A percentile compares a stretch with the other conserved stretches of the same genome.
phyloP scores from a whole-genome alignment of 768 basidiomycete genomes.

The Amanita muscaria region DNA sequence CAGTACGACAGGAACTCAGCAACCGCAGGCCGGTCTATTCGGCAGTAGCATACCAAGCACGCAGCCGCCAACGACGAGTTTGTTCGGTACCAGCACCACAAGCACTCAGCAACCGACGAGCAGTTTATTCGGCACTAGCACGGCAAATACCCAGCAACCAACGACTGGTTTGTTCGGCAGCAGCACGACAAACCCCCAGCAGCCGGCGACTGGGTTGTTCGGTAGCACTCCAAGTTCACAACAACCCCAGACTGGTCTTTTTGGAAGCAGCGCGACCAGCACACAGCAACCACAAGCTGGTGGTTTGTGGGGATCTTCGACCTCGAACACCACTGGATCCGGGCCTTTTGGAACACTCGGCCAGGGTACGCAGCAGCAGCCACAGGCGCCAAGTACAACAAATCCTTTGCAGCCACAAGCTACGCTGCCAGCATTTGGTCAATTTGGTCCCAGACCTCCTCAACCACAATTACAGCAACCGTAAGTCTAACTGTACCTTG shows the following conservation, averaged over 20 bases:
- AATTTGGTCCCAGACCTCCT: constrained; percentile 23
- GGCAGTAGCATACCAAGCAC: constrained; percentile 6
- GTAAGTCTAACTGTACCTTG: too few relatives aligned
- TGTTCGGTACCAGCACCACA: constrained; percentile 21
- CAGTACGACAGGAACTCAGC: neutral
- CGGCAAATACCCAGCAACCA: constrained; percentile 9
- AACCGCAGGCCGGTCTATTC: constrained; percentile 1
- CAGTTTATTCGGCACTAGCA: constrained; percentile 20
- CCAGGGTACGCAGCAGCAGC: constrained; percentile 9
- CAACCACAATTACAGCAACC: constrained; percentile 24
- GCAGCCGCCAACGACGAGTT: constrained; percentile 13
- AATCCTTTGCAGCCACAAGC: constrained; percentile 25
- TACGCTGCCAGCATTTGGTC: constrained; percentile 21
- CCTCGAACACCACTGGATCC: too few relatives aligned
- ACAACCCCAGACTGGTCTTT: constrained; percentile 14
- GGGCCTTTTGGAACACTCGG: too few relatives aligned
- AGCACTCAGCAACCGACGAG: neutral
- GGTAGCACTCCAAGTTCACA: constrained; percentile 9
- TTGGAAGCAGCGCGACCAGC: constrained; percentile 17
- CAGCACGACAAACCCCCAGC: constrained; percentile 11
- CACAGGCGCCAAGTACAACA: constrained; percentile 5
- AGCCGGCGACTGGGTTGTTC: constrained; percentile 19
- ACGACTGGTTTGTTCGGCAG: neutral
- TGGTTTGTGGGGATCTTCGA: neutral
- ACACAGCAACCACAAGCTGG: constrained; percentile 7